Evolutionary conservation across 1,284 basidiomycete species (phyloP).

Genomic region (Omphalotus olearius): DNA sequence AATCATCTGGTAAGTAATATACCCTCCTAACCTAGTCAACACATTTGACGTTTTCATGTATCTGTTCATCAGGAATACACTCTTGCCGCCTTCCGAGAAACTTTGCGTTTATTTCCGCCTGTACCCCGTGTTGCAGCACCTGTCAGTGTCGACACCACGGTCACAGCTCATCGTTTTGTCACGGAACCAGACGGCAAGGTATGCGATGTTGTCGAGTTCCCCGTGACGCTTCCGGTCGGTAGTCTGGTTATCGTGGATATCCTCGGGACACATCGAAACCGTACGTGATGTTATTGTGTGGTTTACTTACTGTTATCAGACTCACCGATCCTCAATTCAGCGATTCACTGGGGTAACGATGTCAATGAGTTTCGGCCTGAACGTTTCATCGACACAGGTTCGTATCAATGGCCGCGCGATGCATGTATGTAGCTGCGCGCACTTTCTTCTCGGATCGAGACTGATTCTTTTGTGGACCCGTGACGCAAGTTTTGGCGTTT

Average conservation of each 20-base stretch:
- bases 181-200: conserved; percentile 22
- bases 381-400: conserved; percentile 40
- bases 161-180: conserved; percentile 32
- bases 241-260: conserved; percentile 36
- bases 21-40: too few relatives aligned
- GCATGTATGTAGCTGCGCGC: conserved; percentile 26
- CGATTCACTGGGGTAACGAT: conserved; percentile 42
- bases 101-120: conserved; percentile 35
- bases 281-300: conserved; percentile 15
- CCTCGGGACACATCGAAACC: conserved; percentile 31
- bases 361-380: conserved; percentile 40
- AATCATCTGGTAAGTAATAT: conserved; percentile 22
- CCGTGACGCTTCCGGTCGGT: conserved; percentile 35
- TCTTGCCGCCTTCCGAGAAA: conserved; percentile 36
- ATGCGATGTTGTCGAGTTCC: conserved; percentile 22
- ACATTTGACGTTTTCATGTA: too few relatives aligned
- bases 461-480: conserved; percentile 7
- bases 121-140: conserved; percentile 37
- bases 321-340: conserved; percentile 14
- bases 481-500: conserved; percentile 32
- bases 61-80: conserved; percentile 33
- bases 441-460: neutral
- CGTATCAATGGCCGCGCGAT: conserved; percentile 35
- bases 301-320: neutral
- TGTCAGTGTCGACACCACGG: conserved; percentile 28